Base-by-base conservation (phyloP, 176 grass and related monocot species). In the Guadua angustifolia region DNA sequence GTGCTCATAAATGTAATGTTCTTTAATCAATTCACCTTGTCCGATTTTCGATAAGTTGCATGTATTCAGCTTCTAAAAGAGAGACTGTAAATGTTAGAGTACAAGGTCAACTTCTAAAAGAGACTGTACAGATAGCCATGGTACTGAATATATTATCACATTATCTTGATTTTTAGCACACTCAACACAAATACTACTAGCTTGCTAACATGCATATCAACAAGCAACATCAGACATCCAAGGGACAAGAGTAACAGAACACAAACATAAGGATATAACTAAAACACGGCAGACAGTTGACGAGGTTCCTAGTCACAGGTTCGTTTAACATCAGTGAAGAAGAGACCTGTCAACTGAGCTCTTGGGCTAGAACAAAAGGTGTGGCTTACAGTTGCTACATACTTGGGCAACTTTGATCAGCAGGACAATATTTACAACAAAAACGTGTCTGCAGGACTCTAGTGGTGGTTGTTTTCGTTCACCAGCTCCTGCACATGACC, bases 301-400 rank as follows among this genome's bases (percentile, higher is more conserved):
- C 13, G 46, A 70, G 12, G 40, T 52, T 62, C 50, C 45, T 55
- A 47, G 64, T 90, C 44, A 19, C 17, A 55, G 9, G 40, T 56
- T 40, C 73, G 46, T 64, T 65, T 59, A 59, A 59, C 21, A 71
- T 78, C 46, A 73, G 29, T 50, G 9, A n/a, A 74, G 51, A 15
- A 66, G 65, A 52, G 13, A 39, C 14, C 14, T 56, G 63, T 77
- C 68, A 74, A 50, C 12, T 26, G 66, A 71, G 10, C 71, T 26
- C 73, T 55, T 36, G 26, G 73, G 29, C 46, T 36, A 86, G 29
- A 83, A 49, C 84, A 4, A 66, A 88, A 24, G 10, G 29, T 33
- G 61, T 66, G 66, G 64, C 53, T 58, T 86, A 82, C 26, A 86
- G 55, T 39, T 78, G 73, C 57, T 78, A 83, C 26, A 66, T 74